Evolutionary conservation across 495 filamentous ascomycete genomes (phyloP).

Genomic region (Sporormia fimetaria): DNA sequence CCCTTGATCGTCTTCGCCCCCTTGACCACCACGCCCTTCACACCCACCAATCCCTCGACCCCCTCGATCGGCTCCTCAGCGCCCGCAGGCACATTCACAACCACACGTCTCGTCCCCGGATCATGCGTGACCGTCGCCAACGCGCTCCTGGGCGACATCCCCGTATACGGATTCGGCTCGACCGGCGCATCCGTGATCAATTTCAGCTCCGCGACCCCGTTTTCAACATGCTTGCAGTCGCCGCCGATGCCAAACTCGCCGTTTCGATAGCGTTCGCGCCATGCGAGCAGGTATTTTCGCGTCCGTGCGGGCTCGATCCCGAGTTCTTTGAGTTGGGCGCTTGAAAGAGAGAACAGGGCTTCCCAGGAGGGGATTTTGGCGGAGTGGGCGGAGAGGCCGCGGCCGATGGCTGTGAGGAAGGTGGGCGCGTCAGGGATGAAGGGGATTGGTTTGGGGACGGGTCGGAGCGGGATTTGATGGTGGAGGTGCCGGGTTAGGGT

Average conservation of each 20-base stretch:
- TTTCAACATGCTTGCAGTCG: conserved; percentile 57
- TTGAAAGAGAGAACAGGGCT: conserved; percentile 68
- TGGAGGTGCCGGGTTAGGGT: conserved; percentile 19
- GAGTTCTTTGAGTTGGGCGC: conserved; percentile 61
- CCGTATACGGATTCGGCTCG: not conserved
- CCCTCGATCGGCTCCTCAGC: conserved; percentile 35
- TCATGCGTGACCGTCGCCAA: conserved; percentile 37
- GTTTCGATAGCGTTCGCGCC: conserved; percentile 70
- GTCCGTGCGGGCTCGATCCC: conserved; percentile 77
- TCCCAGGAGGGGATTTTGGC: conserved; percentile 83
- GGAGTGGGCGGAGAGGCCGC: conserved; percentile 64
- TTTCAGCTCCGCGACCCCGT: conserved; percentile 58
- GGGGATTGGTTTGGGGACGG: conserved; percentile 60
- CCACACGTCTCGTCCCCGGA: conserved; percentile 45
- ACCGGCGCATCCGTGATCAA: conserved; percentile 53
- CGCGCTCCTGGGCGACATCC: not conserved
- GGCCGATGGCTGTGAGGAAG: conserved; percentile 88
- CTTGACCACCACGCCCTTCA: conserved; percentile 53
- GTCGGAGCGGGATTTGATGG: conserved; percentile 31
- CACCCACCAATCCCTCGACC: conserved; percentile 34
- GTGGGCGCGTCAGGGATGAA: conserved; percentile 78
- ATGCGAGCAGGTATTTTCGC: conserved; percentile 71
- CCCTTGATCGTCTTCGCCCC: conserved; percentile 56
- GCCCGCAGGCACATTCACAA: conserved; percentile 61
- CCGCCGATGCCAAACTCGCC: conserved; percentile 70